Conservation (phyloP, 75 land plant species). For the Selaginella tamariscina region DNA sequence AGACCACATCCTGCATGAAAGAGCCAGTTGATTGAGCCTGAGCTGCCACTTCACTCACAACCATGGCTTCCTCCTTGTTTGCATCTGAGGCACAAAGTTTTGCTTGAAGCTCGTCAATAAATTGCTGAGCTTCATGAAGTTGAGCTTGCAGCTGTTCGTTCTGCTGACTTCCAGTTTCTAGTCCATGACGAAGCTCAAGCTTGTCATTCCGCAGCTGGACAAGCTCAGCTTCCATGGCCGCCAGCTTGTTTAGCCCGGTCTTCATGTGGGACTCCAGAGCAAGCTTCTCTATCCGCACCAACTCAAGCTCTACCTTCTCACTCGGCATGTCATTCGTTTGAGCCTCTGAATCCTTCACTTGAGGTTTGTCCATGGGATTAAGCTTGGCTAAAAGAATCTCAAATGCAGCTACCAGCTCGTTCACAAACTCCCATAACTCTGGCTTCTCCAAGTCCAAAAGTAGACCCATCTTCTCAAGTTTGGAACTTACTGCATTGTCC, state of each 20-base stretch:
- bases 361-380: neutral
- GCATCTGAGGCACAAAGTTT: neutral
- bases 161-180: neutral
- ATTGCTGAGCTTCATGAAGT: neutral
- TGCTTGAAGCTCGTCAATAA: neutral
- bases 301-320: neutral
- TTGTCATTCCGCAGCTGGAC: neutral
- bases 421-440: neutral
- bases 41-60: neutral
- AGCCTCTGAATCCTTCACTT: neutral
- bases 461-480: neutral
- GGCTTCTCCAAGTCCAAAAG: neutral
- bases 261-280: neutral
- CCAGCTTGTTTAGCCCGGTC: neutral
- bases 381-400: neutral
- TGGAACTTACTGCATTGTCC: neutral
- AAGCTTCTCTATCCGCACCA: neutral
- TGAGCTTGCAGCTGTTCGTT: neutral
- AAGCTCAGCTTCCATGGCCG: neutral
- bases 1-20: neutral
- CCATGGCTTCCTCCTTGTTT: neutral
- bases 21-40: neutral
- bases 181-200: neutral
- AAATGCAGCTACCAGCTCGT: neutral
- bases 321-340: neutral